phyloP scores from a whole-genome alignment of 192 early-diverging fungal species.

The Glomus cerebriforme region DNA sequence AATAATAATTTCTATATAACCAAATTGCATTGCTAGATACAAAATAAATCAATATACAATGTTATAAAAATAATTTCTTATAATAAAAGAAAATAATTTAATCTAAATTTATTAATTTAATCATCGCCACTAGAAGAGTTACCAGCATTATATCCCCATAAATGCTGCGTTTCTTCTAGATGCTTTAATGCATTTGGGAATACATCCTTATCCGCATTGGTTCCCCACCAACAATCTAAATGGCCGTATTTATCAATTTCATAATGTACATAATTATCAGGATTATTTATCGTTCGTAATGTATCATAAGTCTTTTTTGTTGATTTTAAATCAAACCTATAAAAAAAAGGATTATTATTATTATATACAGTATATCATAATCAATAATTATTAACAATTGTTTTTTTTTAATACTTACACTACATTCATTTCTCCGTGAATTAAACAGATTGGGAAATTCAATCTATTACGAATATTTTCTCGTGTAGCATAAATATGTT shows the following conservation, averaged over 20 bases:
- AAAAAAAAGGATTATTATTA: background rate
- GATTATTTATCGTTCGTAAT: background rate
- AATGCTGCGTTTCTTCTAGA: conserved; percentile 9
- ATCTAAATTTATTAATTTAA: background rate
- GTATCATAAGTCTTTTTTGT: conserved; percentile 19
- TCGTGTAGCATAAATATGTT: conserved; percentile 34
- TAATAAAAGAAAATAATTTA: too few relatives aligned
- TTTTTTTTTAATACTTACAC: conserved; percentile 32
- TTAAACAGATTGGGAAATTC: conserved; percentile 42
- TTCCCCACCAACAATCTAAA: conserved; percentile 30
- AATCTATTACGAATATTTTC: conserved; percentile 36
- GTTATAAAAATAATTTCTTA: too few relatives aligned
- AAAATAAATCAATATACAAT: too few relatives aligned
- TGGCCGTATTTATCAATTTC: conserved; percentile 19
- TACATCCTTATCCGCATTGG: background rate
- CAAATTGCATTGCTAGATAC: too few relatives aligned
- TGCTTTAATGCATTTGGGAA: background rate
- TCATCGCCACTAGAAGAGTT: background rate
- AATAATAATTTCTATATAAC: too few relatives aligned
- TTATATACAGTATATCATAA: background rate
- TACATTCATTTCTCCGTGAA: conserved; percentile 43
- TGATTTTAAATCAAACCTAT: conserved; percentile 8
- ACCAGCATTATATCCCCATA: background rate
- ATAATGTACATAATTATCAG: background rate
- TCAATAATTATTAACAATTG: too few relatives aligned